Conservation (phyloP, 306 rosid genomes). For the Cotoneaster glaucophyllus region DNA sequence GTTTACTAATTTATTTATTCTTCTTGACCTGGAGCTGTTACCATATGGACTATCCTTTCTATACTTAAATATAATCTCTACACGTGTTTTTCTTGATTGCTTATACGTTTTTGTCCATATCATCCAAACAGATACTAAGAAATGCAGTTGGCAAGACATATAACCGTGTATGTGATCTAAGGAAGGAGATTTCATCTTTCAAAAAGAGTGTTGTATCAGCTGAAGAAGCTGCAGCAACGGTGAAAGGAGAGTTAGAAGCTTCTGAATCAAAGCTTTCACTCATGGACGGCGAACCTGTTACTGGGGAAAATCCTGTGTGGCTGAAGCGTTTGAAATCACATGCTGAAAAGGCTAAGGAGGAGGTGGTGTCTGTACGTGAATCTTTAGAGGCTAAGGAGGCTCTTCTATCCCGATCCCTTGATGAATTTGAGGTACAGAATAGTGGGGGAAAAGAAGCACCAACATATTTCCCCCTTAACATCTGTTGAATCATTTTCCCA, state of each 20-base stretch:
- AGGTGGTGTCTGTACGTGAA: constrained; percentile 55
- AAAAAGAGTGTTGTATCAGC: constrained; percentile 55
- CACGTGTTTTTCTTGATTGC: not conserved
- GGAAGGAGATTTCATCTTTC: constrained; percentile 77
- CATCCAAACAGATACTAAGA: constrained; percentile 55
- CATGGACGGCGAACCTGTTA: constrained; percentile 91
- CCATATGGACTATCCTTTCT: not conserved
- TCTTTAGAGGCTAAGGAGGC: constrained; percentile 96
- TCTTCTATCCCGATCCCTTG: constrained; percentile 80
- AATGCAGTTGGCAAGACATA: constrained; percentile 84
- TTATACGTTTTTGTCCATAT: not conserved
- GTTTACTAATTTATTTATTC: not conserved
- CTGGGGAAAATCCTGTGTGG: constrained; percentile 80
- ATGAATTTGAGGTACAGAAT: constrained; percentile 77
- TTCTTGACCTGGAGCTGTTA: not conserved
- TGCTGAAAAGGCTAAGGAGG: constrained; percentile 77
- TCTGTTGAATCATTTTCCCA: not conserved
- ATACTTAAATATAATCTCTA: not conserved
- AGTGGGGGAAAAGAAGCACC: not conserved
- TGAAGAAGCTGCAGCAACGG: constrained; percentile 61
- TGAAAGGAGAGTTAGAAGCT: constrained; percentile 54
- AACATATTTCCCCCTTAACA: not conserved
- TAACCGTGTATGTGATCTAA: constrained; percentile 88
- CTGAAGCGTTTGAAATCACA: constrained; percentile 71
- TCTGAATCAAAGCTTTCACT: constrained; percentile 84